phyloP scores from a whole-genome alignment of 768 basidiomycete species.

The Calocybe gangraenosa region DNA sequence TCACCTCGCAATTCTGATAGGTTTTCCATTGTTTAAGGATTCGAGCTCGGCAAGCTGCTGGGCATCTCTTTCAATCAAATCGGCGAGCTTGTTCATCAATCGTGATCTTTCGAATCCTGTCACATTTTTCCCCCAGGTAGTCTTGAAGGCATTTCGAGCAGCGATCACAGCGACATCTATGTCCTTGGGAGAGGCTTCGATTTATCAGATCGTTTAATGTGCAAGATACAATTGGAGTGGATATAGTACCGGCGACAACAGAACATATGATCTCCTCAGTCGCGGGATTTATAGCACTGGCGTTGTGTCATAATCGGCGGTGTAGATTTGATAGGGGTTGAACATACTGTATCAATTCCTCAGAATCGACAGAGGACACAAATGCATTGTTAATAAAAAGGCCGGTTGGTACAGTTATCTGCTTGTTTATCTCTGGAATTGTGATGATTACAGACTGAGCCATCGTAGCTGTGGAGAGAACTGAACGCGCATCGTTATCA shows the following conservation, averaged over 20 bases:
- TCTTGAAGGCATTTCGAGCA: conserved; percentile 78
- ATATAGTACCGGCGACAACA: conserved; percentile 53
- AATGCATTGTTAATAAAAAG: conserved; percentile 93
- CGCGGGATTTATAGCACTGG: conserved; percentile 74
- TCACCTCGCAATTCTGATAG: conserved; percentile 49
- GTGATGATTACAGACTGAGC: conserved; percentile 34
- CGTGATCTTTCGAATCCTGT: conserved; percentile 80
- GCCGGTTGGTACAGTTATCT: conserved; percentile 68
- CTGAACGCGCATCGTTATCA: conserved; percentile 1
- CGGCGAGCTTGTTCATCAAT: conserved; percentile 81
- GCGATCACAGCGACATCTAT: conserved; percentile 82
- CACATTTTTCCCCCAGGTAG: conserved; percentile 86
- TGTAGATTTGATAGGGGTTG: conserved; percentile 16
- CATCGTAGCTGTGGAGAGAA: conserved; percentile 31
- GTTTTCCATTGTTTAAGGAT: conserved; percentile 88
- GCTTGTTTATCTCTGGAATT: conserved; percentile 39
- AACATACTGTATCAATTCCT: conserved; percentile 59
- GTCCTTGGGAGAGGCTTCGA: conserved; percentile 62
- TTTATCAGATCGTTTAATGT: not conserved
- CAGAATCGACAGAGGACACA: conserved; percentile 67
- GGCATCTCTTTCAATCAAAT: conserved; percentile 83
- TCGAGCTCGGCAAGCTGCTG: conserved; percentile 83
- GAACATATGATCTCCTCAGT: conserved; percentile 72
- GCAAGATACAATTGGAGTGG: not conserved
- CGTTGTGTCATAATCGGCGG: conserved; percentile 16